Percentiles rank a stretch among this genome's conserved stretches.
phyloP scores from a whole-genome alignment of 2,329 filamentous ascomycete genomes.

The Epichloe sibirici region DNA sequence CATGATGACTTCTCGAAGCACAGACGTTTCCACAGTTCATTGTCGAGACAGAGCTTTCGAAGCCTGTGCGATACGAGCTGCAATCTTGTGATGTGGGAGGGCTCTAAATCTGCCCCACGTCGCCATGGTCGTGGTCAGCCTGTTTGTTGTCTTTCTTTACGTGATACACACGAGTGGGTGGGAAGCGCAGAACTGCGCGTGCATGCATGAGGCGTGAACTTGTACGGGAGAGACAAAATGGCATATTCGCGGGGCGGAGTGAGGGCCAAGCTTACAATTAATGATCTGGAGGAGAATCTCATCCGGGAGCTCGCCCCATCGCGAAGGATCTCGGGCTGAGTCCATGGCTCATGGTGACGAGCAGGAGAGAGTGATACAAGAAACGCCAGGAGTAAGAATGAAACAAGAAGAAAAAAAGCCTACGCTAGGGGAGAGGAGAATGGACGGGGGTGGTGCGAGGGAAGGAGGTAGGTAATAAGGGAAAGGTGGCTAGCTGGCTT shows the following conservation, averaged over 20 bases:
- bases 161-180: background rate
- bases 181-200: background rate
- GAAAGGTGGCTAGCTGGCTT: background rate
- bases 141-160: background rate
- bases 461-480: background rate
- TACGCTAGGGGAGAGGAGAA: background rate
- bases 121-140: background rate
- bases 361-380: background rate
- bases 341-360: constrained; percentile 17
- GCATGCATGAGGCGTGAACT: background rate
- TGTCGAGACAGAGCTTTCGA: constrained; percentile 57
- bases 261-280: constrained; percentile 35
- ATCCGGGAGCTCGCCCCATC: constrained; percentile 43
- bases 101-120: constrained; percentile 21
- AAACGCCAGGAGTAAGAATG: background rate
- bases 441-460: background rate
- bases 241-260: background rate
- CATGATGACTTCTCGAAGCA: constrained; percentile 62
- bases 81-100: constrained; percentile 41
- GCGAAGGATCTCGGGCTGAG: constrained; percentile 10
- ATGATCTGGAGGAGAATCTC: constrained; percentile 54
- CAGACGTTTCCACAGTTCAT: constrained; percentile 61
- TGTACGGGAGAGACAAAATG: background rate
- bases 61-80: constrained; percentile 59
- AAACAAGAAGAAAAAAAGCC: background rate